Conservation (phyloP, 129 eudicot genomes). For the Kitagawia praeruptora region DNA sequence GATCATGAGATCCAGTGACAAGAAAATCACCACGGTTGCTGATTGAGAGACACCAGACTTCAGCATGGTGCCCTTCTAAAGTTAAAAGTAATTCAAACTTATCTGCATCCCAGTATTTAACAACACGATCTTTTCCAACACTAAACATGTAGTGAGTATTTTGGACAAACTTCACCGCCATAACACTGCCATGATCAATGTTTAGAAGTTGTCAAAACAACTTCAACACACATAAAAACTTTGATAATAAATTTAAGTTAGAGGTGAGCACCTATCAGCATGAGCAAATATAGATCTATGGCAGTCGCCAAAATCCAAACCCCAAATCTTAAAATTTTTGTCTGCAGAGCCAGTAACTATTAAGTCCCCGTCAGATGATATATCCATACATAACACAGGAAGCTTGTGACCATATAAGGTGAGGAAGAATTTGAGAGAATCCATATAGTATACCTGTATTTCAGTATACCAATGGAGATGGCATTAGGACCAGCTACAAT, state of each 20-base stretch:
- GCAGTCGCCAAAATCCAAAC: slow-evolving; percentile 95
- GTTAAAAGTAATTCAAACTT: slow-evolving; percentile 96
- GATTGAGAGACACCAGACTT: slow-evolving; percentile 77
- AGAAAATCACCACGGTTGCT: slow-evolving; percentile 96
- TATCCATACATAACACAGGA: slow-evolving; percentile 93
- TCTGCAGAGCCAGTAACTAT: slow-evolving; percentile 92
- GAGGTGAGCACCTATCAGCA: slow-evolving; percentile 60
- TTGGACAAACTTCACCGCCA: slow-evolving; percentile 78
- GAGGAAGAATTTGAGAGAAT: slow-evolving; percentile 65
- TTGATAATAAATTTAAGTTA: background rate
- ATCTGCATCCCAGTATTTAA: slow-evolving; percentile 99
- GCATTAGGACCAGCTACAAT: slow-evolving; percentile 9
- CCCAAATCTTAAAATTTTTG: slow-evolving; percentile 94
- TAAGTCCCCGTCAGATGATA: slow-evolving; percentile 91
- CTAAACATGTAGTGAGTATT: slow-evolving; percentile 90
- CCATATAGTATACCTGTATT: slow-evolving; percentile 81
- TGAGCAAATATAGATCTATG: slow-evolving; percentile 96
- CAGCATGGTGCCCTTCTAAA: slow-evolving; percentile 94
- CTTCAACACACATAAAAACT: background rate
- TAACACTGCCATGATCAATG: slow-evolving; percentile 51
- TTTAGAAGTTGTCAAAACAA: slow-evolving; percentile 6
- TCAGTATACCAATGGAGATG: background rate
- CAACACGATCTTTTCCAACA: slow-evolving; percentile 85
- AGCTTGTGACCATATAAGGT: slow-evolving; percentile 85
- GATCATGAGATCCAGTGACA: slow-evolving; percentile 89